Evolutionary conservation across 306 rosid species (phyloP).

Genomic region (Rosa chinensis): DNA sequence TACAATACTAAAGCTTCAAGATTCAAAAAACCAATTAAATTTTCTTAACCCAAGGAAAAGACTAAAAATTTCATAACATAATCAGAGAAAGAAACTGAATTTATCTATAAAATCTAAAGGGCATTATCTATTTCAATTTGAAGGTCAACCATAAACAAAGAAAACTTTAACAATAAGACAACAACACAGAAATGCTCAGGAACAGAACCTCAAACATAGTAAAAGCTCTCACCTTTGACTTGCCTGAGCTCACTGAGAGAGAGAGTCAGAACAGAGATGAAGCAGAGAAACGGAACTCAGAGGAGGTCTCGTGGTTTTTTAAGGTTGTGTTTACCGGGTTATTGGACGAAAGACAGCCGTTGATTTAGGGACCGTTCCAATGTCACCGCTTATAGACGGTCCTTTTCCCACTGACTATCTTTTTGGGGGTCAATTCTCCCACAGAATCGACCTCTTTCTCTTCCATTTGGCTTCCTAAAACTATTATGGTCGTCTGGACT

Average conservation of each 20-base stretch:
- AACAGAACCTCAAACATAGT: background rate
- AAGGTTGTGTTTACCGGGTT: background rate
- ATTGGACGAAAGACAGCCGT: slow-evolving; percentile 32
- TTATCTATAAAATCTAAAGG: background rate
- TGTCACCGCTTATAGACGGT: slow-evolving; percentile 32
- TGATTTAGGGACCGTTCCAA: background rate
- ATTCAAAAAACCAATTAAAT: background rate
- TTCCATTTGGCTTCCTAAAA: background rate
- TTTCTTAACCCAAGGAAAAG: background rate
- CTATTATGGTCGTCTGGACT: background rate
- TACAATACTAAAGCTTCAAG: background rate
- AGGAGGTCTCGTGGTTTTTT: background rate
- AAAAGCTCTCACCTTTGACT: slow-evolving; percentile 7
- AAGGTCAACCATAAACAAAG: slow-evolving; percentile 4
- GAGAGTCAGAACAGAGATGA: background rate
- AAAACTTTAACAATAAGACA: background rate
- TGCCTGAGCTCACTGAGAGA: background rate
- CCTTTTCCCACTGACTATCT: background rate
- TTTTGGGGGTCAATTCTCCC: background rate
- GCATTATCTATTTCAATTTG: background rate
- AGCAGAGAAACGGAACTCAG: background rate
- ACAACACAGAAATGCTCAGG: background rate
- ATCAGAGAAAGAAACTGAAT: background rate
- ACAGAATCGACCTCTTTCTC: background rate
- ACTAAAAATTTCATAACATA: background rate